A percentile compares a stretch with the other conserved stretches of the same genome.
phyloP scores from a whole-genome alignment of 2,329 filamentous ascomycete species.

The Akanthomyces uredinophilus region DNA sequence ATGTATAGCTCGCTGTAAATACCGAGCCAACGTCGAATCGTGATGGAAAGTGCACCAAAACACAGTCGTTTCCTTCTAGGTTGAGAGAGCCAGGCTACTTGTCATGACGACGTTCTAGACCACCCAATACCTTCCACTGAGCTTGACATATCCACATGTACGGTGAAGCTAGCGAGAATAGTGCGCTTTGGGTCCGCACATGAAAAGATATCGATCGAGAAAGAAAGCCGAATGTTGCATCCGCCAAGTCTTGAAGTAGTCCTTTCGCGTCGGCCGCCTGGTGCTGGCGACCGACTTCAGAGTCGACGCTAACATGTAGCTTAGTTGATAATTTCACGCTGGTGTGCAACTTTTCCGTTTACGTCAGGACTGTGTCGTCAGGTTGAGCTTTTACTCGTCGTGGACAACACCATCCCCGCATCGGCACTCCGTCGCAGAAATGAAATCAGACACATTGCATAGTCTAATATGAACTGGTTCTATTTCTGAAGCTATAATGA shows the following conservation, averaged over 20 bases:
- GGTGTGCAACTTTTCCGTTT: neutral
- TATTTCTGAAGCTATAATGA: neutral
- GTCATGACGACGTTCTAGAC: neutral
- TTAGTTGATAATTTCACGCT: neutral
- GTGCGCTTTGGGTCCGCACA: too few relatives aligned
- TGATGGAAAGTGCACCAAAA: neutral
- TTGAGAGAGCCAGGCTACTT: neutral
- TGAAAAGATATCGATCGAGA: neutral
- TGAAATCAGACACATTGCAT: neutral
- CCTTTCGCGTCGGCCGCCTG: neutral
- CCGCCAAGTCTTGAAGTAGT: neutral
- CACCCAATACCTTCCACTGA: neutral
- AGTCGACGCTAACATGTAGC: neutral
- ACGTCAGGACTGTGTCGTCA: neutral
- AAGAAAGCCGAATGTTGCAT: neutral
- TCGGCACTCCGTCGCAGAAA: neutral
- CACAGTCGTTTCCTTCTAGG: neutral
- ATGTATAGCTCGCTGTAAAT: constrained; percentile 23
- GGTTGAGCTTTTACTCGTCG: neutral
- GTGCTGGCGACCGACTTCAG: neutral
- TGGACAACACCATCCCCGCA: neutral
- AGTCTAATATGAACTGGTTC: neutral
- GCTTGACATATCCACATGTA: neutral
- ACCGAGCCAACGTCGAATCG: neutral
- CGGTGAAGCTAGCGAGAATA: neutral